Percentiles rank a stretch among this genome's conserved stretches.
phyloP scores from a whole-genome alignment of 352 stramenopile genomes.

The Phytophthora vignae region DNA sequence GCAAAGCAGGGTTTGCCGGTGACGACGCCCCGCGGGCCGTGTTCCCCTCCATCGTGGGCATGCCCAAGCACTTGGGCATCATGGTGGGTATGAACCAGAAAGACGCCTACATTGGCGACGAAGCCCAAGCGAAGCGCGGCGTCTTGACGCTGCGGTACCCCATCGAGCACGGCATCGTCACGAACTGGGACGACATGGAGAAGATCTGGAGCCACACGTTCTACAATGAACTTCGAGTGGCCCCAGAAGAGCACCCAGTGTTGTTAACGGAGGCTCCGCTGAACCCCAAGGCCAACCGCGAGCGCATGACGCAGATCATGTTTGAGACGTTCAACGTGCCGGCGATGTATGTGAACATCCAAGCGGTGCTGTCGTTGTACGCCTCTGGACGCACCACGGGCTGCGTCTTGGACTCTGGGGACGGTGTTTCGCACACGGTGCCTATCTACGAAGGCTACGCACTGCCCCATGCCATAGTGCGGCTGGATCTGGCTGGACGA shows the following conservation, averaged over 20 bases:
- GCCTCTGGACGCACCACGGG: conserved; percentile 95
- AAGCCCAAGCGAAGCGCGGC: conserved; percentile 93
- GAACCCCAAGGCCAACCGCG: conserved; percentile 94
- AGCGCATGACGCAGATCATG: conserved; percentile 97
- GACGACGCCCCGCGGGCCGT: conserved; percentile 77
- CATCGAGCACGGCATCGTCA: conserved; percentile 99
- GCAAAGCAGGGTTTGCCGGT: conserved; percentile 75
- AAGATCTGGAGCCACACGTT: conserved; percentile 99
- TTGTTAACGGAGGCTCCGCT: conserved; percentile 94
- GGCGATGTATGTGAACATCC: conserved; percentile 95
- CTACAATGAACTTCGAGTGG: conserved; percentile 97
- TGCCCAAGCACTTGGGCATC: conserved; percentile 97
- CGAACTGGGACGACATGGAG: conserved; percentile 99
- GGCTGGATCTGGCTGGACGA: conserved; percentile 94
- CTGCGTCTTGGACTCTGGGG: conserved; percentile 95
- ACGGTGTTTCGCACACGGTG: conserved; percentile 94
- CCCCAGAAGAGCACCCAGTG: conserved; percentile 97
- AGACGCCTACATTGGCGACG: conserved; percentile 94
- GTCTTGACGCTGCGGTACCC: conserved; percentile 97
- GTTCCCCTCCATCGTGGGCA: conserved; percentile 72
- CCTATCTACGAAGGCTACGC: conserved; percentile 97
- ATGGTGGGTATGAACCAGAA: conserved; percentile 99
- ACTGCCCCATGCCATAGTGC: conserved; percentile 95
- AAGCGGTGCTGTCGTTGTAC: conserved; percentile 96
- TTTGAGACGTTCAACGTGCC: conserved; percentile 97